phyloP scores from a whole-genome alignment of 1,284 basidiomycete genomes.

The Leccinum subspadiceum region DNA sequence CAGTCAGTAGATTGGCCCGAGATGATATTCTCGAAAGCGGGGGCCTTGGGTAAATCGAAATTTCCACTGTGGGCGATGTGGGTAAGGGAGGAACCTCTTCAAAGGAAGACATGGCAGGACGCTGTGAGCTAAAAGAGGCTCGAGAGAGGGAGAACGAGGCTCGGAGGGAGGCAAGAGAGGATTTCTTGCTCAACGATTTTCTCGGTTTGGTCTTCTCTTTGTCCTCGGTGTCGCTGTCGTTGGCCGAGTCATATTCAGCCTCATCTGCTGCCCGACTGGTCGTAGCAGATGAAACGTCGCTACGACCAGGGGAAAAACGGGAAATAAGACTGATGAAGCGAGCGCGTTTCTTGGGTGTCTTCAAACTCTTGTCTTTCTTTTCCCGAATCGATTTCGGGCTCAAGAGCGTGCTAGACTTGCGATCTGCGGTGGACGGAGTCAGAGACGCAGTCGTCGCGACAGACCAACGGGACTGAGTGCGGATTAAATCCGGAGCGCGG shows the following conservation, averaged over 20 bases:
- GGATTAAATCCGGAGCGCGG: conserved; percentile 7
- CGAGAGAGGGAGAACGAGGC: conserved; percentile 33
- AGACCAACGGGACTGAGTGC: conserved; percentile 27
- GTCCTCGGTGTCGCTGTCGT: conserved; percentile 25
- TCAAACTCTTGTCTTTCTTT: conserved; percentile 25
- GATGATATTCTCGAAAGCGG: conserved; percentile 26
- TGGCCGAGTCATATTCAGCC: conserved; percentile 23
- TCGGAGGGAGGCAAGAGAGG: conserved; percentile 31
- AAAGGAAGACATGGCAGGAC: conserved; percentile 19
- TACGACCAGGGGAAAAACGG: conserved; percentile 30
- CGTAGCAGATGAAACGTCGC: conserved; percentile 12
- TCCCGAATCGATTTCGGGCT: conserved; percentile 6
- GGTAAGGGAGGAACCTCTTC: conserved; percentile 32
- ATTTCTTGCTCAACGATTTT: conserved; percentile 28
- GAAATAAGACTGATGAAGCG: conserved; percentile 36
- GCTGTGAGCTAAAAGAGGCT: conserved; percentile 30
- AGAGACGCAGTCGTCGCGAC: conserved; percentile 7
- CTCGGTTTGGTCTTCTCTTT: conserved; percentile 13
- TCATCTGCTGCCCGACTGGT: conserved; percentile 8
- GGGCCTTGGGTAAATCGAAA: not conserved
- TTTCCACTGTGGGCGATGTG: conserved; percentile 25
- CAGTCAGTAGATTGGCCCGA: conserved; percentile 11
- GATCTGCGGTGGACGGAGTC: conserved; percentile 13
- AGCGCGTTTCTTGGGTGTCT: conserved; percentile 30
- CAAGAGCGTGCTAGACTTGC: conserved; percentile 1